Percentiles rank a stretch among this genome's conserved stretches.
These are phyloP conservation scores for Tolypocladium tundrense DNA, from an alignment of 2,329 filamentous ascomycete genomes.

Conservation along the genomic window DNA sequence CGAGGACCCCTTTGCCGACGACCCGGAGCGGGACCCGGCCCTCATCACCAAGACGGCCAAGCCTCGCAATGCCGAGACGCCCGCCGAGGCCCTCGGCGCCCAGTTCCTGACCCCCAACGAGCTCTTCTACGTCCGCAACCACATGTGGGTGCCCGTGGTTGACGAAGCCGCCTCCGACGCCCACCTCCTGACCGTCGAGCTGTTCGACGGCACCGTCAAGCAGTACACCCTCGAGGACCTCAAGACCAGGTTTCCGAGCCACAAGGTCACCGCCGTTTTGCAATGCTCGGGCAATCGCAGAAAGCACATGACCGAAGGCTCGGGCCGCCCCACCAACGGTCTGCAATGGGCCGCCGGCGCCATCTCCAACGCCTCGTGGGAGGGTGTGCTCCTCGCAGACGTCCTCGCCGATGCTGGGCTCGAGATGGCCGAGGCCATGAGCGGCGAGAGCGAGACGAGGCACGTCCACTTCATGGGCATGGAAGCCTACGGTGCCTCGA, in stretches of 20 bases:
- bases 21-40: slow-evolving; percentile 40
- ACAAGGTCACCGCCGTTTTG: slow-evolving; percentile 42
- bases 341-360: slow-evolving; percentile 50
- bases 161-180: slow-evolving; percentile 23
- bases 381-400: slow-evolving; percentile 44
- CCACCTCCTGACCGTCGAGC: slow-evolving; percentile 42
- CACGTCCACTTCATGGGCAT: slow-evolving; percentile 49
- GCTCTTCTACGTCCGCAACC: slow-evolving; percentile 51
- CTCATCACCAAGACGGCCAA: slow-evolving; percentile 42
- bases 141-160: slow-evolving; percentile 51
- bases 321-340: slow-evolving; percentile 38
- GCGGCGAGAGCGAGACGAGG: slow-evolving; percentile 26
- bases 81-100: slow-evolving; percentile 32
- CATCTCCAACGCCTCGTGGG: slow-evolving; percentile 50
- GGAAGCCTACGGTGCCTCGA: slow-evolving; percentile 52
- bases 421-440: slow-evolving; percentile 24
- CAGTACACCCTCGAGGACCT: slow-evolving; percentile 45
- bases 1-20: slow-evolving; percentile 49
- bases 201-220: slow-evolving; percentile 41
- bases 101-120: slow-evolving; percentile 44
- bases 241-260: slow-evolving; percentile 37
- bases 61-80: slow-evolving; percentile 54
- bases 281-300: slow-evolving; percentile 54
- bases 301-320: slow-evolving; percentile 43
- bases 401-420: slow-evolving; percentile 47